These are phyloP conservation scores for Coniochaeta sp. DNA, from an alignment of 2,329 filamentous ascomycete species.

Conservation along the genomic window DNA sequence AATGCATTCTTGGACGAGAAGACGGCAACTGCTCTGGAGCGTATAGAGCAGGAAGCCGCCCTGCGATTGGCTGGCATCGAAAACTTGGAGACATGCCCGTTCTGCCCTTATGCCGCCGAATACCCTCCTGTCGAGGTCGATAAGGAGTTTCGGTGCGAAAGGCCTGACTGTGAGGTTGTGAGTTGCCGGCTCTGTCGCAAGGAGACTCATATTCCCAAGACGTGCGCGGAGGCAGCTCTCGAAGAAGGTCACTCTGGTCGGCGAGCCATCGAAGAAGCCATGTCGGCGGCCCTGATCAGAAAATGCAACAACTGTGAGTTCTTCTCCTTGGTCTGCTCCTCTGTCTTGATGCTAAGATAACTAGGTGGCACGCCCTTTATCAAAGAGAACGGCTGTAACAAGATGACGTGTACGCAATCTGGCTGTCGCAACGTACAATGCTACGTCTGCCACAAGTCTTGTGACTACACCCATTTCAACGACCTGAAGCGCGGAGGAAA, in stretches of 20 bases:
- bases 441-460: conserved; percentile 65
- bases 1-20: conserved; percentile 50
- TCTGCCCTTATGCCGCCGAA: conserved; percentile 74
- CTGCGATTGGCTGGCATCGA: conserved; percentile 65
- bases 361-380: conserved; percentile 65
- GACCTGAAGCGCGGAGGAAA: conserved; percentile 39
- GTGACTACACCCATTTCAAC: conserved; percentile 65
- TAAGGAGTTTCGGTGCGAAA: conserved; percentile 67
- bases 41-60: conserved; percentile 63
- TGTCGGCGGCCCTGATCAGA: conserved; percentile 71
- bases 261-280: conserved; percentile 72
- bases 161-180: conserved; percentile 53
- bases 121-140: conserved; percentile 60
- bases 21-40: conserved; percentile 55
- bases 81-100: conserved; percentile 69
- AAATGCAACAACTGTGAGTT: conserved; percentile 59
- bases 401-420: conserved; percentile 62
- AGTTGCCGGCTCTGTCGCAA: conserved; percentile 63
- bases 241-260: conserved; percentile 55
- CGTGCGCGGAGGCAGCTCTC: conserved; percentile 58
- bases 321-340: background rate
- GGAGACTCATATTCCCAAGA: conserved; percentile 64
- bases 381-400: conserved; percentile 76
- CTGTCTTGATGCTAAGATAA: conserved; percentile 7
- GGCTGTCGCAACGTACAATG: conserved; percentile 49